Evolutionary conservation across 2,329 filamentous ascomycete species (phyloP), one percentile per base, ranked within the genome.

Genomic region (Sporothrix pallida): DNA sequence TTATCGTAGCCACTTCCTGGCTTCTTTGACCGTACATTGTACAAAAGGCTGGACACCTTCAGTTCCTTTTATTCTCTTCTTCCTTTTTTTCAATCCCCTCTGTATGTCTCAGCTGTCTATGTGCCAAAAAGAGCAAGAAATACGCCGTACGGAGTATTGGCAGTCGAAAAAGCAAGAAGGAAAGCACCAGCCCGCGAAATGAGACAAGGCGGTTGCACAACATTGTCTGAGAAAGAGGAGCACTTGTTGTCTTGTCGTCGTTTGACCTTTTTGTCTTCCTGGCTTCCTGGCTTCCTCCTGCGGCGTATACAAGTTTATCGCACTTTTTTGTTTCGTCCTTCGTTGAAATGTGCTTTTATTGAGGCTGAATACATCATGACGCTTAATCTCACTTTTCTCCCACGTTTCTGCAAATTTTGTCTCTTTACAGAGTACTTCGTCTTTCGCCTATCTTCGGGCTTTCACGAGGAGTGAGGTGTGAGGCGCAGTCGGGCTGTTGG

Each of bases 401-500:
- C n/a, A 23, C 37, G 2, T 12, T 65, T 46, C 10, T 65, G 37
- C 60, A 37, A 7, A 37, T 37, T 37, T 7, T 6, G 31, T 37
- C 4, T 8, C 3, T 65, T 65, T 20, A 3, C 17, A 15, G 60
- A 46, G 23, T 26, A 26, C 23, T 26, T 26, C 23, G 23, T 26
- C 23, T 26, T 26, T 26, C 23, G 23, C 23, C 23, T 26, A 26
- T 26, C 23, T 26, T 26, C 23, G 23, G 37, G 31, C 37, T 3
- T 44, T 20, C 17, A 4, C 12, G 4, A 63, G 56, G 60, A 2
- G 60, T 65, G 60, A 67, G 62, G 62, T 20, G 62, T 67, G 62
- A 67, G 62, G 62, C 60, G 37, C 65, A 52, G 65, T 37, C 65
- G 10, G 60, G 37, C 26, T 60, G 26, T n/a, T 37, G 13, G 56